These are phyloP conservation scores for Camellia granthamiana DNA, from an alignment of 148 eudicot species.

Conservation along the genomic window DNA sequence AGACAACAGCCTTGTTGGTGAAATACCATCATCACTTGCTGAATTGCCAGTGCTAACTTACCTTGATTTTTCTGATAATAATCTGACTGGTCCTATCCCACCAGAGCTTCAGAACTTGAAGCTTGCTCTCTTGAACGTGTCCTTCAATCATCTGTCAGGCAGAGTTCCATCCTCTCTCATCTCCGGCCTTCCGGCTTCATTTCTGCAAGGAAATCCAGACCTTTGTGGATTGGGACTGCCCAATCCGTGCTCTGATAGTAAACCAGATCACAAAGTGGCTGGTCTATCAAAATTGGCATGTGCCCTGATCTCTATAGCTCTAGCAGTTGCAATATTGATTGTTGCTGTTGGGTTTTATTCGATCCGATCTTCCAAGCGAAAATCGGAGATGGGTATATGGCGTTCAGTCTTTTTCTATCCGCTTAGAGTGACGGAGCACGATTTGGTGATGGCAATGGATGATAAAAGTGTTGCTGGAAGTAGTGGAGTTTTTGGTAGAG, in stretches of 20 bases:
- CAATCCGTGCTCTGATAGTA: constrained; percentile 44
- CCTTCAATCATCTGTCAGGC: constrained; percentile 68
- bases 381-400: constrained; percentile 38
- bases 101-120: constrained; percentile 69
- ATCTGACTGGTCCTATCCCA: constrained; percentile 80
- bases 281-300: constrained; percentile 46
- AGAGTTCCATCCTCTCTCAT: constrained; percentile 54
- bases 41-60: constrained; percentile 79
- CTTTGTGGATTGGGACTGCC: constrained; percentile 77
- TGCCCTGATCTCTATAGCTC: constrained; percentile 46
- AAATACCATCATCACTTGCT: constrained; percentile 69
- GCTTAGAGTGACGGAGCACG: constrained; percentile 67
- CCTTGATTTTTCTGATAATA: constrained; percentile 83
- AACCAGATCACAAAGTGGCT: constrained; percentile 23
- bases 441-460: constrained; percentile 61
- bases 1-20: constrained; percentile 59
- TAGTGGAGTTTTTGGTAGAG: constrained; percentile 61
- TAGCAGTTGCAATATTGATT: constrained; percentile 37
- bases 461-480: constrained; percentile 51
- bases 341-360: constrained; percentile 34
- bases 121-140: constrained; percentile 84
- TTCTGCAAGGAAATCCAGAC: constrained; percentile 67
- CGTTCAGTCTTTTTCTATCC: constrained; percentile 81
- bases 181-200: constrained; percentile 86
- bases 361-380: constrained; percentile 40